These are phyloP conservation scores for Trametes meyenii DNA, from an alignment of 768 basidiomycete species.

Conservation along the genomic window DNA sequence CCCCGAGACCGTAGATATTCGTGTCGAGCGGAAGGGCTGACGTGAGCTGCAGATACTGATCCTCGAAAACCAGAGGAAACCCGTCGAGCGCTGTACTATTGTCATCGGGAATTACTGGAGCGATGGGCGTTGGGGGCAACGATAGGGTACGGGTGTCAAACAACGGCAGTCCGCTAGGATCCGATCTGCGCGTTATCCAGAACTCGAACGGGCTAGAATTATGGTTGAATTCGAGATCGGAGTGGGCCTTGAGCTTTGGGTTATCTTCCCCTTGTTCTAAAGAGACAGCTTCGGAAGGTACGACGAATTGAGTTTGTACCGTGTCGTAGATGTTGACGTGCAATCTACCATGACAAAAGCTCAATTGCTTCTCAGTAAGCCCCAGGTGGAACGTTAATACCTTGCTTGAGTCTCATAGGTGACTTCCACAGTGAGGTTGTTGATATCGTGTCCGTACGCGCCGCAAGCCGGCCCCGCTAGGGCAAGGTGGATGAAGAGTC, in stretches of 20 bases:
- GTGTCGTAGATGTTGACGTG: constrained; percentile 72
- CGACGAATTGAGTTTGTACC: constrained; percentile 61
- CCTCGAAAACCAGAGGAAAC: constrained; percentile 76
- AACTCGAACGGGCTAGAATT: constrained; percentile 69
- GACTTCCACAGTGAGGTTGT: constrained; percentile 61
- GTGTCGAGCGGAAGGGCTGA: constrained; percentile 66
- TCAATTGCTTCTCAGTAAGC: no score
- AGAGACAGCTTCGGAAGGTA: constrained; percentile 56
- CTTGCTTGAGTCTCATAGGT: constrained; percentile 57
- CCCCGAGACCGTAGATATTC: constrained; percentile 81
- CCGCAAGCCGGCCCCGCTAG: constrained; percentile 63
- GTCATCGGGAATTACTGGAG: constrained; percentile 52
- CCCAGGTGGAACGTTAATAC: no score
- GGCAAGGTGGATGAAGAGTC: constrained; percentile 56
- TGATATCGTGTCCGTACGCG: constrained; percentile 63
- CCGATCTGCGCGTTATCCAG: constrained; percentile 73
- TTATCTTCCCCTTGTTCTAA: constrained; percentile 34
- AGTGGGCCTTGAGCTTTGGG: constrained; percentile 34
- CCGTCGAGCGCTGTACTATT: constrained; percentile 59
- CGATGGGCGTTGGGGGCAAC: constrained; percentile 60
- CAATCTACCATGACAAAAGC: constrained; percentile 57
- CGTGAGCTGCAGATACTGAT: constrained; percentile 76
- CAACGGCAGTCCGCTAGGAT: constrained; percentile 54
- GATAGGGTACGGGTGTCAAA: constrained; percentile 73
- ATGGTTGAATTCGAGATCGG: constrained; percentile 73